A percentile compares a stretch with the other conserved stretches of the same genome.
phyloP scores from a whole-genome alignment of 1,139 yeast genomes.

The Magnusiomyces tetraspermus region DNA sequence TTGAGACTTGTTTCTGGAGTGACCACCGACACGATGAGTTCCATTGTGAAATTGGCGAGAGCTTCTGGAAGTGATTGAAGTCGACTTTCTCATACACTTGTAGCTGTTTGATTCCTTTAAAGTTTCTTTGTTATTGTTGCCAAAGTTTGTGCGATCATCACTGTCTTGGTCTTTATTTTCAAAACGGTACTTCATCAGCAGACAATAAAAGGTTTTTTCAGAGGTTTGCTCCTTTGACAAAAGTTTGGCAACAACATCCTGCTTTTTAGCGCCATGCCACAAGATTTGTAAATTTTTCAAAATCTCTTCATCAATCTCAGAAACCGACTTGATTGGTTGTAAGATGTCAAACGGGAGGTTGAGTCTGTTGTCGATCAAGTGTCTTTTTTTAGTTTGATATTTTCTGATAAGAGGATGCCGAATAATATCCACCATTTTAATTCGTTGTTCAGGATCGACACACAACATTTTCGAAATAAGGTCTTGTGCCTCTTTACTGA shows the following conservation, averaged over 20 bases:
- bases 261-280: conserved; percentile 78
- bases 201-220: conserved; percentile 83
- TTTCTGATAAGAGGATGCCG: conserved; percentile 71
- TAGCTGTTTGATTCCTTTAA: not conserved
- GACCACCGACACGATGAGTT: conserved; percentile 6
- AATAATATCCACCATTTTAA: conserved; percentile 62
- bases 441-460: conserved; percentile 70
- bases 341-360: conserved; percentile 17
- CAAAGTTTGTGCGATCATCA: not conserved
- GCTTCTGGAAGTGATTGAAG: not conserved
- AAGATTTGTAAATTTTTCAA: conserved; percentile 75
- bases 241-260: conserved; percentile 50
- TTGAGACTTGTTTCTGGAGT: conserved; percentile 8
- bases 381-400: conserved; percentile 40
- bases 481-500: conserved; percentile 79
- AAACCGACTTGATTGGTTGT: conserved; percentile 40
- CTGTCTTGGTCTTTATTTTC: conserved; percentile 41
- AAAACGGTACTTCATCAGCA: conserved; percentile 73
- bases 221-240: conserved; percentile 54
- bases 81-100: not conserved
- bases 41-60: not conserved
- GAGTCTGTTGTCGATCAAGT: not conserved
- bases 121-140: not conserved
- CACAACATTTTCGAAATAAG: conserved; percentile 72
- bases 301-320: conserved; percentile 71